Evolutionary conservation across 495 filamentous ascomycete genomes (phyloP), one percentile per base, ranked within the genome.

Genomic region (Xylaria cubensis): DNA sequence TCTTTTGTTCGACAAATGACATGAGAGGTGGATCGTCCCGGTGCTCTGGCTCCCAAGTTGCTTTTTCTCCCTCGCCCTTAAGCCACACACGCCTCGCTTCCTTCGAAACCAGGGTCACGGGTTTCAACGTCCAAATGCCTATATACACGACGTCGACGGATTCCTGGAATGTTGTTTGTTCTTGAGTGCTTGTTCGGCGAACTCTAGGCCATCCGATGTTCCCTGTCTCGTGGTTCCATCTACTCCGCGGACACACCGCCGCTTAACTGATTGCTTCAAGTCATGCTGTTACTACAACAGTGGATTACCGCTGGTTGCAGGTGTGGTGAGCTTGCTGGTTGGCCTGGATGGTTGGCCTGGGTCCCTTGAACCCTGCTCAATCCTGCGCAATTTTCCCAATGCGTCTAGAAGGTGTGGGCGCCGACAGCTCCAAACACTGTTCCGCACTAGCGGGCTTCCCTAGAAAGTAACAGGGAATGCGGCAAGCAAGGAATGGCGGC

Each of bases 401-500:
- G 59, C 72, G 70, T 74, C 64, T 67, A 72, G 74, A 71, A 55
- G 70, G 70, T 62, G 51, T 72, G 70, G 26, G 42, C 59, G 59
- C 69, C 42, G 63, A 63, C 42, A 29, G 34, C 74, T 72, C 50
- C 67, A 70, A 65, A 70, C 61, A 70, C 77, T 71, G 70, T 77
- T 78, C 71, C 50, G 74, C 73, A 74, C 75, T 79, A 79, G 74
- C 59, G 70, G 69, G 61, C 71, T 59, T 74, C 48, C 29, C 36
- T 66, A 44, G 41, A 10, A 51, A 34, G 48, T 12, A 67, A 21
- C 73, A 77, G 74, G 74, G 73, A 72, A 76, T 73, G 74, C 75
- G 73, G 74, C 75, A 79, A 79, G 77, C 75, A 74, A 77, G 77
- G 77, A 73, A 79, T 74, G 73, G 72, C 77, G 74, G 75, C 77